Evolutionary conservation across 106 monocot species (phyloP).

Genomic region (Acanthochlamys bracteata): DNA sequence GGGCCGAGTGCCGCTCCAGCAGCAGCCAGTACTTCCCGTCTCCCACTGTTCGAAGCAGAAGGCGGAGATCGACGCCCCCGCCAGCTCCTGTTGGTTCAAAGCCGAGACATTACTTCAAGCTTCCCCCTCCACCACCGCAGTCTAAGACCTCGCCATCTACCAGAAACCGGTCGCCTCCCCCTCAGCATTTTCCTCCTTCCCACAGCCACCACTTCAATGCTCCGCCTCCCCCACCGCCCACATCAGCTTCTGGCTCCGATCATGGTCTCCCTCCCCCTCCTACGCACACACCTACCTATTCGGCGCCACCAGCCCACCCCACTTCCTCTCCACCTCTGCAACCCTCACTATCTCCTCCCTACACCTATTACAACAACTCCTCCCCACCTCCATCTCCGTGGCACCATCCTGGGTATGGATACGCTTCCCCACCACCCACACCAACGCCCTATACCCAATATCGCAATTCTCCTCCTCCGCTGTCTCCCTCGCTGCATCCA

Average conservation of each 20-base stretch:
- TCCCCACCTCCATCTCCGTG: neutral
- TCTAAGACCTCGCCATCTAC: conserved; percentile 11
- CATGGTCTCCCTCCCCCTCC: too few relatives aligned
- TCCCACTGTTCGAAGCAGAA: neutral
- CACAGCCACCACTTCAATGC: neutral
- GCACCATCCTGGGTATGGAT: neutral
- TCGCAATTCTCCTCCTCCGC: too few relatives aligned
- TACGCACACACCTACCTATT: too few relatives aligned
- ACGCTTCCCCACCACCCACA: neutral
- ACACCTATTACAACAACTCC: neutral
- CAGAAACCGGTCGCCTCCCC: conserved; percentile 15
- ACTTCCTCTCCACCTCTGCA: too few relatives aligned
- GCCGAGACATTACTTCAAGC: neutral
- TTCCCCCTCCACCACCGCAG: conserved; percentile 13
- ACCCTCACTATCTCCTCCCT: too few relatives aligned
- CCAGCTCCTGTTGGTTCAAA: neutral
- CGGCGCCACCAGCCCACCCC: too few relatives aligned
- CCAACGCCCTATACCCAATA: too few relatives aligned
- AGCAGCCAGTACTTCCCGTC: neutral
- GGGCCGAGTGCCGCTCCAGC: conserved; percentile 17
- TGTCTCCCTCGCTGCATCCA: too few relatives aligned
- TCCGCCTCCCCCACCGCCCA: too few relatives aligned
- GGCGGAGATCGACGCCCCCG: conserved; percentile 1
- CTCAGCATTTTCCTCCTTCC: neutral
- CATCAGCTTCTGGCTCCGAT: too few relatives aligned